Evolutionary conservation across 2,329 filamentous ascomycete species (phyloP).

Genomic region (Xylaria arbuscula): DNA sequence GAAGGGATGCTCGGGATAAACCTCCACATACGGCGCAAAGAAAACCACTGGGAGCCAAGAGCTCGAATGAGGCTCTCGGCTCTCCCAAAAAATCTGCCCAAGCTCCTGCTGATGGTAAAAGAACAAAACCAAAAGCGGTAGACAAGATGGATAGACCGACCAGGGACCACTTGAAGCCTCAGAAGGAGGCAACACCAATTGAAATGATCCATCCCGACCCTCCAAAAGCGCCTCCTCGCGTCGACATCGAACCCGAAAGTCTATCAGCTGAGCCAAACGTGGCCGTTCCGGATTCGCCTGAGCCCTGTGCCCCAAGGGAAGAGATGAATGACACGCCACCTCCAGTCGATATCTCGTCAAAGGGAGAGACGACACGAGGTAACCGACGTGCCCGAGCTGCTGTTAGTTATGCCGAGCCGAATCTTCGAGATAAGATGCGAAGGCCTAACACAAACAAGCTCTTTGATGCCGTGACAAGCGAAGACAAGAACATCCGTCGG

Average conservation of each 20-base stretch:
- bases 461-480: slow-evolving; percentile 77
- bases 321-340: slow-evolving; percentile 67
- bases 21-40: slow-evolving; percentile 49
- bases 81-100: slow-evolving; percentile 67
- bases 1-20: slow-evolving; percentile 55
- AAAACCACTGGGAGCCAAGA: slow-evolving; percentile 67
- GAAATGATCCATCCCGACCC: slow-evolving; percentile 45
- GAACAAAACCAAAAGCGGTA: slow-evolving; percentile 55
- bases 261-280: slow-evolving; percentile 56
- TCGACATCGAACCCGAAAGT: slow-evolving; percentile 48
- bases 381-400: slow-evolving; percentile 74
- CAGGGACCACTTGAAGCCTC: slow-evolving; percentile 38
- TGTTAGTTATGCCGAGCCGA: slow-evolving; percentile 86
- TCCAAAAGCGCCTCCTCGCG: slow-evolving; percentile 37
- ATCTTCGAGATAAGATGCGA: slow-evolving; percentile 84
- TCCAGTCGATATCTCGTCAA: slow-evolving; percentile 66
- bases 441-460: slow-evolving; percentile 77
- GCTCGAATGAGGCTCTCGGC: slow-evolving; percentile 67
- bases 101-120: slow-evolving; percentile 51
- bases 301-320: slow-evolving; percentile 52
- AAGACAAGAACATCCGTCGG: slow-evolving; percentile 64
- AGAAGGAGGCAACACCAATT: slow-evolving; percentile 45
- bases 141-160: slow-evolving; percentile 40
- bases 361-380: slow-evolving; percentile 69
- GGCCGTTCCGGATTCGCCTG: slow-evolving; percentile 62